phyloP scores from a whole-genome alignment of 768 basidiomycete genomes.

The Collybiopsis confluens region DNA sequence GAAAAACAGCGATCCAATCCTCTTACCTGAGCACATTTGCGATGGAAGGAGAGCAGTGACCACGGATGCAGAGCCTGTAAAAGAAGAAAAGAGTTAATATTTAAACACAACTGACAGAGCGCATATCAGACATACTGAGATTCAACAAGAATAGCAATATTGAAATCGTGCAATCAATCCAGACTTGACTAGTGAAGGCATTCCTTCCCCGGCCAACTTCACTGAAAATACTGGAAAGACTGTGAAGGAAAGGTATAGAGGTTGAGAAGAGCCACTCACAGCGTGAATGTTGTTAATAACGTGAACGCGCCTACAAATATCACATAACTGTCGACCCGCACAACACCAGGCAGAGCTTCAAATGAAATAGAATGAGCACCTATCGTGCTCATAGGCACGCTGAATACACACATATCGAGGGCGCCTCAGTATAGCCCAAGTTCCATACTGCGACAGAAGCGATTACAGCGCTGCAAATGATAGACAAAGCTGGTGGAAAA shows the following conservation, averaged over 20 bases:
- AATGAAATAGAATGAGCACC: neutral
- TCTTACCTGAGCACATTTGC: slow-evolving; percentile 31
- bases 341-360: neutral
- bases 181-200: slow-evolving; percentile 55
- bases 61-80: slow-evolving; percentile 52
- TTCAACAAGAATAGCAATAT: slow-evolving; percentile 53
- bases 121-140: slow-evolving; percentile 41
- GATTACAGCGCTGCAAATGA: slow-evolving; percentile 61
- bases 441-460: slow-evolving; percentile 71
- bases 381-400: neutral
- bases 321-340: slow-evolving; percentile 53
- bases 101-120: neutral
- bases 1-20: slow-evolving; percentile 6
- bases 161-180: slow-evolving; percentile 69
- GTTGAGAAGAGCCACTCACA: too few relatives aligned
- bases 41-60: slow-evolving; percentile 35
- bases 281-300: slow-evolving; percentile 51
- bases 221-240: slow-evolving; percentile 44
- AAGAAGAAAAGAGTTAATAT: slow-evolving; percentile 2
- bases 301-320: slow-evolving; percentile 56
- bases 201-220: slow-evolving; percentile 47
- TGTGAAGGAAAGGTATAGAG: too few relatives aligned
- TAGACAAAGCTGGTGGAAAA: slow-evolving; percentile 45
- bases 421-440: slow-evolving; percentile 40
- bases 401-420: slow-evolving; percentile 34